A percentile compares a stretch with the other conserved stretches of the same genome.
Evolutionary conservation across 2,329 filamentous ascomycete species (phyloP).

Genomic region (Paradendryphiella salina): DNA sequence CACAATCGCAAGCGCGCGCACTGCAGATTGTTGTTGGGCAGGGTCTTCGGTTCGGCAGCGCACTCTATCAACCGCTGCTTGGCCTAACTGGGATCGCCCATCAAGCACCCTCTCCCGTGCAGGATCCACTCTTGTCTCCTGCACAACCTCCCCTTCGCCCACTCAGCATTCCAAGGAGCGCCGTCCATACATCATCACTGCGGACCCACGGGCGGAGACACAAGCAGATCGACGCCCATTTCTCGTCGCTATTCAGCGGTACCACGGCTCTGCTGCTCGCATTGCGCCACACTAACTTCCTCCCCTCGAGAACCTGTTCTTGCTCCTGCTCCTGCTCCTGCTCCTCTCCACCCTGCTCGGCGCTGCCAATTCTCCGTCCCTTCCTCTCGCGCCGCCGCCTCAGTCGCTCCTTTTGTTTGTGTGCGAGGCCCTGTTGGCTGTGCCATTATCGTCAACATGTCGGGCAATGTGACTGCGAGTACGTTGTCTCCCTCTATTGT

Average conservation of each 20-base stretch:
- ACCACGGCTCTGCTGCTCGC: slow-evolving; percentile 20
- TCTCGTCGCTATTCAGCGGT: slow-evolving; percentile 7
- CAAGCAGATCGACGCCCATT: slow-evolving; percentile 17
- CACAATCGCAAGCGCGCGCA: neutral
- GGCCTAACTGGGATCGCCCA: slow-evolving; percentile 14
- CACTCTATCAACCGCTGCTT: slow-evolving; percentile 8
- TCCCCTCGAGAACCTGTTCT: slow-evolving; percentile 17
- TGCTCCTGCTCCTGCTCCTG: slow-evolving; percentile 1
- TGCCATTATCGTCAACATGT: slow-evolving; percentile 30
- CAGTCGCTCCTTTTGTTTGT: slow-evolving; percentile 15
- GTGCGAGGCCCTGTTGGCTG: slow-evolving; percentile 12
- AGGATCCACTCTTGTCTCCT: slow-evolving; percentile 23
- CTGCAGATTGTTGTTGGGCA: slow-evolving; percentile 6
- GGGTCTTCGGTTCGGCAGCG: slow-evolving; percentile 8
- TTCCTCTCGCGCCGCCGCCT: neutral
- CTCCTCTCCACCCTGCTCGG: slow-evolving; percentile 3
- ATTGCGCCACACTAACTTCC: slow-evolving; percentile 28
- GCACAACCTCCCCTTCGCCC: slow-evolving; percentile 17
- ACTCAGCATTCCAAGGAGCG: slow-evolving; percentile 3
- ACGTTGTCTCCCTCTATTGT: slow-evolving; percentile 37
- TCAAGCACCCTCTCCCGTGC: slow-evolving; percentile 14
- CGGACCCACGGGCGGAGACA: slow-evolving; percentile 21
- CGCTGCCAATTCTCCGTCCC: slow-evolving; percentile 5
- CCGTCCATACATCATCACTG: slow-evolving; percentile 27
- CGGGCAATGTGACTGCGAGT: slow-evolving; percentile 39